Evolutionary conservation across 192 early-diverging fungal genomes (phyloP), one percentile per base, ranked within the genome.

Genomic region (Glomus cerebriforme): DNA sequence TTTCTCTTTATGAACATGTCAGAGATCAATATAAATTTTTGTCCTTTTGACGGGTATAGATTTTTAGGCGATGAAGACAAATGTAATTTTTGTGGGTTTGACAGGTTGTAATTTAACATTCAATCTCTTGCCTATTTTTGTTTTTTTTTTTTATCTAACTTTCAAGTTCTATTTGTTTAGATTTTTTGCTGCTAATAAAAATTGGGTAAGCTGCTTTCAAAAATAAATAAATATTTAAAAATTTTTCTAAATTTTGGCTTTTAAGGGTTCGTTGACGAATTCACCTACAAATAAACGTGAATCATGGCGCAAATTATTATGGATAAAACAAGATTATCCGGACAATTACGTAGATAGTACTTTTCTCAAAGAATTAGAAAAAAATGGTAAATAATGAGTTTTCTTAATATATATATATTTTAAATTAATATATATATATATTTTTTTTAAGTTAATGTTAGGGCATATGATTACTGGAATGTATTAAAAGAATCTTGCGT

Each of bases 301-400:
- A 5, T 85, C 88, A 26, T 97, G 95, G 95, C 85, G 90, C 39
- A 95, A 93, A 83, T 77, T 95, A 1, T 81, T 98, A 73, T 98
- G 95, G 82, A 91, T 96, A 59, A 91, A 92, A 73, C 96, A 98
- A 81, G 90, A 91, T 49, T 97, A 92, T 73, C 92, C 95, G 7
- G 97, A 98, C 82, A 95, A 97, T 82, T 94, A 97, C 83, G 95
- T 97, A 1, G 96, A 97, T 79, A 86, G 87, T 39, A 92, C 94
- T 3, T 98, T 98, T 80, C 79, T 98, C 62, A 91, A 93, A 81
- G 89, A 93, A 79, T 85, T 98, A 77, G 92, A 95, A 79, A 94
- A 94, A 84, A 98, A 97, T 84, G 94, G 91, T 92, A 87, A 70
- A 10, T 5, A 7, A 43, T 43, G 9, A 1, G 19, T 24, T 49